These are phyloP conservation scores for Neonectria neomacrospora DNA, from an alignment of 2,329 filamentous ascomycete species.

Conservation along the genomic window DNA sequence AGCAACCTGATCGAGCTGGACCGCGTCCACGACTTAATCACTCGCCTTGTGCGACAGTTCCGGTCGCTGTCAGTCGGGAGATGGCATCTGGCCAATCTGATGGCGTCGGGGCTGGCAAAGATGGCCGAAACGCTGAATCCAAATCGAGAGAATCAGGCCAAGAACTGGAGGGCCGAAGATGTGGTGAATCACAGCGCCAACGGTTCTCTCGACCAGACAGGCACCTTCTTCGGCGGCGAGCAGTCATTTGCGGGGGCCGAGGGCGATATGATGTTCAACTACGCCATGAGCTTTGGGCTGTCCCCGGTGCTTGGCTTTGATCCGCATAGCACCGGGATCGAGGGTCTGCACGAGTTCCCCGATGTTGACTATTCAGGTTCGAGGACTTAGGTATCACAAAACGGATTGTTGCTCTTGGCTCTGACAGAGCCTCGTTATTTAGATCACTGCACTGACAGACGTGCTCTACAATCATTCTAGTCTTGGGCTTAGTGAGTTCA, in stretches of 20 bases:
- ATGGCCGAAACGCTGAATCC: constrained; percentile 40
- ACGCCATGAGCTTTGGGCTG: constrained; percentile 45
- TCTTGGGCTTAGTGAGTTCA: too few species aligned
- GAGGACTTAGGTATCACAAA: neutral
- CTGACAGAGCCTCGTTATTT: neutral
- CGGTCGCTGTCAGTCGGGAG: constrained; percentile 54
- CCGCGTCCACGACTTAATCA: constrained; percentile 52
- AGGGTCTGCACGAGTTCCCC: constrained; percentile 28
- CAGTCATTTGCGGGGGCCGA: constrained; percentile 24
- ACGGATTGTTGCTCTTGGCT: neutral
- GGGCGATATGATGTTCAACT: constrained; percentile 33
- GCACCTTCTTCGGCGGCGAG: constrained; percentile 7
- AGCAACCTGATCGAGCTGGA: constrained; percentile 52
- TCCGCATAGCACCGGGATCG: constrained; percentile 28
- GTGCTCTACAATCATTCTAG: too few species aligned
- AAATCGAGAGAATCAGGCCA: constrained; percentile 6
- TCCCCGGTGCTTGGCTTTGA: constrained; percentile 47
- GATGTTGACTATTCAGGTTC: constrained; percentile 9
- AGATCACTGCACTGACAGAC: neutral
- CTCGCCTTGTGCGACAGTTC: constrained; percentile 53
- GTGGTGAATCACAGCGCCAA: neutral
- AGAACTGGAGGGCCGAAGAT: constrained; percentile 3
- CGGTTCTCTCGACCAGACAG: constrained; percentile 2
- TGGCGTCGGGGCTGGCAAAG: constrained; percentile 58
- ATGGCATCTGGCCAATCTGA: constrained; percentile 58